Evolutionary conservation across 1,139 yeast species (phyloP), one percentile per base, ranked within the genome.

Genomic region (Arxiozyma heterogenica): DNA sequence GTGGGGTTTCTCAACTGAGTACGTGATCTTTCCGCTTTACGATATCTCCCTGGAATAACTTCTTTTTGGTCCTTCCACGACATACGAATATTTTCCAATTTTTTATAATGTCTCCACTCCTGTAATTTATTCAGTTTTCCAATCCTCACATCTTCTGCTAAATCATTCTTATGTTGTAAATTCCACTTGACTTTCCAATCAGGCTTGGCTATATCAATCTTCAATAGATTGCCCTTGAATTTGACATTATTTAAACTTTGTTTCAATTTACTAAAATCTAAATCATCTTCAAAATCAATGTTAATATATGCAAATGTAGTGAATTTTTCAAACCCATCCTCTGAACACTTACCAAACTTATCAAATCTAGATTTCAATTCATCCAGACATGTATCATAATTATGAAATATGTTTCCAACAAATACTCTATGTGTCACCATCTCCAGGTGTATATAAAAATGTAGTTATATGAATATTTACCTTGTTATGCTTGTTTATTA

Each of bases 221-320:
- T 72, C 44, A 91, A 71, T 57, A 78, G 81, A 51, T 83, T 75
- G 1, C 95, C 96, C 77, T 86, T 88, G 68, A 78, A 91, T 44
- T 77, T 77, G 1, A 84, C 79, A 23, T 91, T 94, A 65, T 87
- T 78, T 57, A 87, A 77, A 0, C 85, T 73, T 6, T 72, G 67
- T 57, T 78, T 77, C 56, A 91, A 70, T 49, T 78, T 77, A 15
- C 22, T 18, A 25, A 20, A 41, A 25, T 23, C 23, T 11, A 27
- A 15, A 9, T 75, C 72, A 8, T 75, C 72, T 0, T 76, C 71
- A n/a, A 83, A 68, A 12, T 74, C 71, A 67, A 91, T 70, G 12
- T 85, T 81, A 1, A 86, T 68, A 62, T 78, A 89, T 1, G 84
- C 97, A 72, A 83, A 91, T 61, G 75, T 75, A 54, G 74, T 78